Evolutionary conservation across 2,329 filamentous ascomycete genomes (phyloP), one percentile per base, ranked within the genome.

Genomic region (Aspergillus fijiensis): DNA sequence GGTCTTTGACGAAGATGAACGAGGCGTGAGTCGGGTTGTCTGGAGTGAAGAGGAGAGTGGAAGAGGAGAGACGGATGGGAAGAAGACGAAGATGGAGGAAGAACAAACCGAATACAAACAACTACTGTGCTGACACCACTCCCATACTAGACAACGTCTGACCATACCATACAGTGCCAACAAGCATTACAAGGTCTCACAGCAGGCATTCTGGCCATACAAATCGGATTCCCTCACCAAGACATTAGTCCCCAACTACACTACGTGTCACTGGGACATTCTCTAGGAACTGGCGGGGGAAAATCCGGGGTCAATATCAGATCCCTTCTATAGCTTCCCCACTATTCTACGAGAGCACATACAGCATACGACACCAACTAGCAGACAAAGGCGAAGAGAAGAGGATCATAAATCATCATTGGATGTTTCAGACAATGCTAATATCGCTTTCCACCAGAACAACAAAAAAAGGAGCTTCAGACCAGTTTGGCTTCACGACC

Each of bases 401-500:
- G 10, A 12, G 21, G 39, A 52, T 39, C 33, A 35, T 25, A 35
- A 39, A 14, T 52, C 51, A 52, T 35, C n/a, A 33, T 33, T 50
- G 29, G 14, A 16, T 31, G 23, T 45, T 10, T 21, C 49, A 16
- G 31, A 51, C 21, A 51, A 51, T 33, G 31, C 49, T 51, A 51
- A 51, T 35, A 21, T 33, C 49, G 49, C n/a, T 16, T 21, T 6
- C 27, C 27, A 29, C n/a, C 27, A 19, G 31, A 12, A 33, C 9
- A 12, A 33, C 16, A 7, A 29, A 21, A n/a, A n/a, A 2, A 16
- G 2, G 29, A n/a, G 9, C 10, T 11, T 55, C 29, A 55, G 48
- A 47, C 27, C 53, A 55, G 27, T 31, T 55, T 55, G 16, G 45
- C 53, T 31, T 33, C 27, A 47, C 53, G 39, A 31, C 53, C 42